Evolutionary conservation across 2,329 filamentous ascomycete genomes (phyloP).

Genomic region (Xylaria hypoxylon): DNA sequence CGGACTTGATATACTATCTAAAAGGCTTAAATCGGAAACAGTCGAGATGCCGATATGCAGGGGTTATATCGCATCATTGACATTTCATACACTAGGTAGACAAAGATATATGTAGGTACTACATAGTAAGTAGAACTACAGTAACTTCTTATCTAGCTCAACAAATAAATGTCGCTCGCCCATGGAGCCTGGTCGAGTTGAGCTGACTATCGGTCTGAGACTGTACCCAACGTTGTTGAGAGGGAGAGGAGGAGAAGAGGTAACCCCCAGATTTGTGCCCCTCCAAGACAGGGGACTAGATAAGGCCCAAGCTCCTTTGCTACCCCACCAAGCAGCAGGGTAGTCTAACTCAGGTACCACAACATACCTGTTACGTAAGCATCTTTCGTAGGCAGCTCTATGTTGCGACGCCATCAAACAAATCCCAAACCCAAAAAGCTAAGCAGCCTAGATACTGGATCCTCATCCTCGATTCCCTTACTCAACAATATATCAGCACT

Average conservation of each 20-base stretch:
- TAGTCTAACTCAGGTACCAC: no score
- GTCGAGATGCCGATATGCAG: constrained; percentile 36
- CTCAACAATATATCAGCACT: neutral
- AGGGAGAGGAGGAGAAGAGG: neutral
- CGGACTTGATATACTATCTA: neutral
- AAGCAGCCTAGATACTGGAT: neutral
- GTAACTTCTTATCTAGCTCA: no score
- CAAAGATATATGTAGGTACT: constrained; percentile 8
- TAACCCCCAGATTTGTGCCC: constrained; percentile 11
- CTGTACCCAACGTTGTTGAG: neutral
- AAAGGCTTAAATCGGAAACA: constrained; percentile 2
- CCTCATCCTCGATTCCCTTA: neutral
- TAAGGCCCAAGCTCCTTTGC: constrained; percentile 41
- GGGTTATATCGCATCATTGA: constrained; percentile 44
- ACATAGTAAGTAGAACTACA: neutral
- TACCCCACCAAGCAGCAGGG: constrained; percentile 28
- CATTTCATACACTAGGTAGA: constrained; percentile 27
- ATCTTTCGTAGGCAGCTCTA: constrained; percentile 40
- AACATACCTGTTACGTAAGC: constrained; percentile 17
- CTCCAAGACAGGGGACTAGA: constrained; percentile 20
- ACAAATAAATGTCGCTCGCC: constrained; percentile 1
- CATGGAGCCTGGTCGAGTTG: constrained; percentile 10
- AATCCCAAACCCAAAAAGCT: neutral
- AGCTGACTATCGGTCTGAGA: constrained; percentile 26
- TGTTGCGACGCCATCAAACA: constrained; percentile 42